Conservation (phyloP, 2,329 filamentous ascomycete species). For the Cladophialophora immunda region DNA sequence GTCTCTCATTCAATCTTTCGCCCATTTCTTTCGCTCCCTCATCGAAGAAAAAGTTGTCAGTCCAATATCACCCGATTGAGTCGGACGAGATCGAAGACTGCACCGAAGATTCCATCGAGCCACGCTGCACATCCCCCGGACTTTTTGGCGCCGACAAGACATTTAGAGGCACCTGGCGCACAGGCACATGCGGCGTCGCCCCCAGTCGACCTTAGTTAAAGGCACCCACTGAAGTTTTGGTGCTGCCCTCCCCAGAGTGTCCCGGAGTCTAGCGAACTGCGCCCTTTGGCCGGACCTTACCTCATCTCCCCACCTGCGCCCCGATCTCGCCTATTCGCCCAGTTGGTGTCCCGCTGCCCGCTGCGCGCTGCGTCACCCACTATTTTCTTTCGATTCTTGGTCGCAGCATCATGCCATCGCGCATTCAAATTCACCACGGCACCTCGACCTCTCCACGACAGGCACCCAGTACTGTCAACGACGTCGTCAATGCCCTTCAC, state of each 20-base stretch:
- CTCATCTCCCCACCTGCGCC: not conserved
- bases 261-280: not conserved
- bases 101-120: not conserved
- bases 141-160: constrained; percentile 1
- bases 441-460: constrained; percentile 32
- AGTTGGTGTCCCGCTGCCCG: not conserved
- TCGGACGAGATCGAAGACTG: not conserved
- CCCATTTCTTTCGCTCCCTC: not conserved
- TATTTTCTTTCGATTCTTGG: not conserved
- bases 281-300: not conserved
- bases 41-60: not conserved
- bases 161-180: not conserved
- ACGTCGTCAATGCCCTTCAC: constrained; percentile 39
- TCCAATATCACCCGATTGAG: constrained; percentile 10
- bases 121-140: constrained; percentile 4
- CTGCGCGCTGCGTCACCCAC: constrained; percentile 10
- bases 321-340: constrained; percentile 4
- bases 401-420: constrained; percentile 32
- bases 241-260: not conserved
- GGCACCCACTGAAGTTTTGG: not conserved
- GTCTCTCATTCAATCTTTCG: constrained; percentile 1
- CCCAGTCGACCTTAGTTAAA: not conserved
- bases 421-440: constrained; percentile 31
- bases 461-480: constrained; percentile 37
- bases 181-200: not conserved